Conservation (phyloP, 306 rosid species). For the Vigna nakashimae region DNA sequence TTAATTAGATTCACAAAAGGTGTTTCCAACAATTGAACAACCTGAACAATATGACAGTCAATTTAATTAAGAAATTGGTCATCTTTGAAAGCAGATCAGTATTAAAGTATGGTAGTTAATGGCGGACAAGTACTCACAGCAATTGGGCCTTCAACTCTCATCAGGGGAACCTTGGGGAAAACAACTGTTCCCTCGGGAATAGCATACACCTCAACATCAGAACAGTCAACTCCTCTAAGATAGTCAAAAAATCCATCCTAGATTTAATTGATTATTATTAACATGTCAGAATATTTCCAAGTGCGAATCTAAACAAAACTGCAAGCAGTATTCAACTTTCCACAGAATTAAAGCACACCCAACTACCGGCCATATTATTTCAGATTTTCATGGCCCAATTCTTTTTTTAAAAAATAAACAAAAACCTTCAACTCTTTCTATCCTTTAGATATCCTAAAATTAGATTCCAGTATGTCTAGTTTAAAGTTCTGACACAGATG, state of each 20-base stretch:
- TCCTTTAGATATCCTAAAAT: conserved; percentile 19
- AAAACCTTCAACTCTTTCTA: conserved; percentile 8
- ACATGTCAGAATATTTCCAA: conserved; percentile 34
- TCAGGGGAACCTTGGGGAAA: conserved; percentile 91
- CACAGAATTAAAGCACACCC: conserved; percentile 37
- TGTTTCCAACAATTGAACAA: conserved; percentile 95
- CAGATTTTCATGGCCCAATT: conserved; percentile 19
- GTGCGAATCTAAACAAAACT: conserved; percentile 23
- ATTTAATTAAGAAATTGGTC: conserved; percentile 25
- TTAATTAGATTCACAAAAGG: conserved; percentile 90
- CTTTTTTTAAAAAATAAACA: conserved; percentile 17
- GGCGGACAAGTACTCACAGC: conserved; percentile 72
- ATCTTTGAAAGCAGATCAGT: conserved; percentile 23
- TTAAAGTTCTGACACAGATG: not conserved
- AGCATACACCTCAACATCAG: conserved; percentile 91
- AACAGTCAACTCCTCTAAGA: conserved; percentile 88
- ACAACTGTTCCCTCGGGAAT: conserved; percentile 88
- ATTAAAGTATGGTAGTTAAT: conserved; percentile 32
- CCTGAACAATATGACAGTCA: conserved; percentile 58
- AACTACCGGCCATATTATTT: conserved; percentile 33
- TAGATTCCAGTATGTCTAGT: not conserved
- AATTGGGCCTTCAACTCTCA: conserved; percentile 95
- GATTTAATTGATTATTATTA: conserved; percentile 37
- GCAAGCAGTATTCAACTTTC: conserved; percentile 28
- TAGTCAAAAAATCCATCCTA: conserved; percentile 91